Base-by-base conservation (phyloP, 352 stramenopile genomes). In the Phytophthora ohioensis region DNA sequence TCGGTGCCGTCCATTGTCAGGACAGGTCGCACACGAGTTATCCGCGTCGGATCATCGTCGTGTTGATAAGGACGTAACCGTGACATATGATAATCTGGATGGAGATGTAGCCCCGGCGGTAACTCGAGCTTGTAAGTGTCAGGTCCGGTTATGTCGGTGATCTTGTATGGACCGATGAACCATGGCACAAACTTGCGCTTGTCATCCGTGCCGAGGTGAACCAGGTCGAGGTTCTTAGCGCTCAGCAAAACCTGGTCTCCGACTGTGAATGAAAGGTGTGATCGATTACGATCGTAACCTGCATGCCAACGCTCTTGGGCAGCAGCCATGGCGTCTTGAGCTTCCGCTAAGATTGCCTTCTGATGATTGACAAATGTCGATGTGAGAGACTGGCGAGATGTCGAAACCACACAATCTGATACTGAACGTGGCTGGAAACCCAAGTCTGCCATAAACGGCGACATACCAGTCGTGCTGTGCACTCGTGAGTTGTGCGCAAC, bases 371-470 rank as follows among this genome's bases (percentile, higher is more conserved):
- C 39, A 32, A 67, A 67, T n/a, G 21, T 59, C 5, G 21, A 42
- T 3, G 58, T 38, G 9, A 17, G 35, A 9, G 35, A 21, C 11
- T 9, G 36, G 10, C 41, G 8, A 3, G 59, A 17, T 12, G 5
- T 35, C 2, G 59, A 35, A 12, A 67, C n/a, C 0, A 39, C 27
- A 17, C 49, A 60, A 55, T 67, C 59, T 3, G 41, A 13, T 0
- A 60, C 49, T 2, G 48, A 30, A 3, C 59, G 46, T 12, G 58
- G 56, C 5, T 60, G 36, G n/a, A 69, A 73, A 1, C 68, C 61
- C 6, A 71, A 36, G 32, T 75, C 67, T 10, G 63, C 60, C 15
- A 64, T 39, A 11, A 75, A 75, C 27, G 59, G 60, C 31, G 67
- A 66, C 55, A 70, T 64, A 12, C 54, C 47, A 8, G 49, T 69